These are phyloP conservation scores for Tolypocladium tundrense DNA, from an alignment of 2,329 filamentous ascomycete species.

Conservation along the genomic window DNA sequence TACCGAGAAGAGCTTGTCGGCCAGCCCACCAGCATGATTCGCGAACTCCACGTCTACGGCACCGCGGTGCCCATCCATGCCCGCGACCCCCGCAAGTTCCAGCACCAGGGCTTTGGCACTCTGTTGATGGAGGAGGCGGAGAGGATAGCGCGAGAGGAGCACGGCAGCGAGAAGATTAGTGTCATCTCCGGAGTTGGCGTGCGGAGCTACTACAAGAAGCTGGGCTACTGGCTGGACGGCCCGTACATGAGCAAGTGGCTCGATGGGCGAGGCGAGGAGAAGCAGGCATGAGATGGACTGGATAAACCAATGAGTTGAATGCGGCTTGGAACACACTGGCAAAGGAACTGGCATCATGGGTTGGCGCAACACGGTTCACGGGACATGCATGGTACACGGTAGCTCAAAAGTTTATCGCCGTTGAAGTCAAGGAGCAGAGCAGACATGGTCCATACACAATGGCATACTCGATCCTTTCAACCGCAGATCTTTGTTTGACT, in stretches of 20 bases:
- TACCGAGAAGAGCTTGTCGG: conserved; percentile 78
- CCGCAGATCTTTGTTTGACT: not conserved
- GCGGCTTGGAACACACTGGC: not conserved
- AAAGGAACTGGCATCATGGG: not conserved
- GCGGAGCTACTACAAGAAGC: conserved; percentile 83
- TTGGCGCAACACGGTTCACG: not conserved
- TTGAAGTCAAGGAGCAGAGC: not conserved
- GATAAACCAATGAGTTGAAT: not conserved
- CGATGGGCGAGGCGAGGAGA: conserved; percentile 30
- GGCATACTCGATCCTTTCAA: not conserved
- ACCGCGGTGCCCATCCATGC: conserved; percentile 96
- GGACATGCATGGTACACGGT: not conserved
- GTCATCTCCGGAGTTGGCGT: conserved; percentile 98
- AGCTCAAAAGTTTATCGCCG: not conserved
- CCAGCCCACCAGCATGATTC: conserved; percentile 83
- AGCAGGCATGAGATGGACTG: not conserved
- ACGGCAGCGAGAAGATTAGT: conserved; percentile 86
- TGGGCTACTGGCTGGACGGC: conserved; percentile 90
- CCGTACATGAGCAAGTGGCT: conserved; percentile 69
- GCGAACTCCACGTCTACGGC: conserved; percentile 94
- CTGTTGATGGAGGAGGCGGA: conserved; percentile 97
- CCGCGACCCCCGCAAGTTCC: conserved; percentile 89
- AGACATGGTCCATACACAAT: not conserved
- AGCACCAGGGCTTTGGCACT: conserved; percentile 96
- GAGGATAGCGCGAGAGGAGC: conserved; percentile 86